phyloP scores from a whole-genome alignment of 1,139 yeast species.

The Saccharomyces hybrid region DNA sequence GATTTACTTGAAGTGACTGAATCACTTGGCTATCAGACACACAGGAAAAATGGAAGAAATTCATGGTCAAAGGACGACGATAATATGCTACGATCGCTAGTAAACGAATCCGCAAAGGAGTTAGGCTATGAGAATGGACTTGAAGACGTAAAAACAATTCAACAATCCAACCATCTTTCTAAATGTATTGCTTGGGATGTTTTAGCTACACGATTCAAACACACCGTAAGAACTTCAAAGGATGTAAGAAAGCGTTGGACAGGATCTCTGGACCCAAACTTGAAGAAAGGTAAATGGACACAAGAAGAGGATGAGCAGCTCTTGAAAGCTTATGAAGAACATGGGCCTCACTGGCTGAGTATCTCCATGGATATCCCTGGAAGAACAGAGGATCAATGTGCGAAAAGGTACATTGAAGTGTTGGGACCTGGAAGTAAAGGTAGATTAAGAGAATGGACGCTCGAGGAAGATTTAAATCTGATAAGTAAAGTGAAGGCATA shows the following conservation, averaged over 20 bases:
- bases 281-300: conserved; percentile 86
- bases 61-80: conserved; percentile 70
- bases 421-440: conserved; percentile 72
- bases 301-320: conserved; percentile 68
- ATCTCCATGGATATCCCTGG: conserved; percentile 72
- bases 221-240: conserved; percentile 49
- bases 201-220: conserved; percentile 39
- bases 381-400: conserved; percentile 92
- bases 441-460: conserved; percentile 71
- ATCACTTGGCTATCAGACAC: conserved; percentile 69
- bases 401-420: conserved; percentile 84
- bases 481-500: conserved; percentile 56
- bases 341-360: conserved; percentile 83
- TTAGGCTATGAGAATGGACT: conserved; percentile 32
- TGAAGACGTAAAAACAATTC: conserved; percentile 24
- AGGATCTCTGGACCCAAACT: conserved; percentile 72
- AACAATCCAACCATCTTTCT: conserved; percentile 26
- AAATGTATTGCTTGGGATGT: conserved; percentile 51
- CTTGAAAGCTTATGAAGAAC: conserved; percentile 52
- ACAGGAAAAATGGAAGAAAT: conserved; percentile 52
- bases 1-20: conserved; percentile 66
- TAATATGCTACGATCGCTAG: conserved; percentile 36
- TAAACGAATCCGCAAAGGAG: conserved; percentile 32
- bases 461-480: conserved; percentile 65
- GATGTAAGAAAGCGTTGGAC: conserved; percentile 73